Evolutionary conservation across 306 rosid genomes (phyloP).

Genomic region (Citrullus mucosospermus): DNA sequence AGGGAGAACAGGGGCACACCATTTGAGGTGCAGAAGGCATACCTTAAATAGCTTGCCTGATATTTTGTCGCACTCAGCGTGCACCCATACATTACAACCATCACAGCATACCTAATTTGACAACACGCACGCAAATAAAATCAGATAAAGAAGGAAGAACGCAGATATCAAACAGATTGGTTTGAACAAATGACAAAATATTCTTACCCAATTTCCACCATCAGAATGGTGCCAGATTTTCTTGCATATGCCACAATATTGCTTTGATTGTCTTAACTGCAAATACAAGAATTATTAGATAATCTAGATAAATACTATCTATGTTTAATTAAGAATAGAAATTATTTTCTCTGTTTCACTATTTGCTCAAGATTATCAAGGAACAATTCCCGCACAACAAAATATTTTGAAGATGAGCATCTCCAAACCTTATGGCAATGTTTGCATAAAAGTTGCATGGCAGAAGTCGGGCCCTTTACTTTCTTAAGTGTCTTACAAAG

Average conservation of each 20-base stretch:
- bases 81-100: conserved; percentile 97
- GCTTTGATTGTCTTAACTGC: conserved; percentile 78
- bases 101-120: conserved; percentile 79
- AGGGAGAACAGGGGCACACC: background rate
- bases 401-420: background rate
- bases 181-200: conserved; percentile 11
- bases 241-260: conserved; percentile 95
- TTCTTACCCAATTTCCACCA: conserved; percentile 93
- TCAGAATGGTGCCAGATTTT: conserved; percentile 91
- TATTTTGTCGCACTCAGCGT: conserved; percentile 80
- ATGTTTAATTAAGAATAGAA: background rate
- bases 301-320: background rate
- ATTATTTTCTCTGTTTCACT: background rate
- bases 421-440: conserved; percentile 65
- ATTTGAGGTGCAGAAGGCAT: background rate
- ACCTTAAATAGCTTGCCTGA: conserved; percentile 62
- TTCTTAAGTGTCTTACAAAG: conserved; percentile 51
- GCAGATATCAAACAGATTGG: background rate
- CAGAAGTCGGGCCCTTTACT: conserved; percentile 34
- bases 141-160: conserved; percentile 2
- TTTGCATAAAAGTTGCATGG: conserved; percentile 49
- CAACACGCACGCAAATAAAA: conserved; percentile 8
- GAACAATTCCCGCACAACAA: background rate
- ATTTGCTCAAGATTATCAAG: background rate
- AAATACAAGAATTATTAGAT: conserved; percentile 6